Base-by-base conservation (phyloP, 495 filamentous ascomycete genomes). In the Penicillium antarcticum region DNA sequence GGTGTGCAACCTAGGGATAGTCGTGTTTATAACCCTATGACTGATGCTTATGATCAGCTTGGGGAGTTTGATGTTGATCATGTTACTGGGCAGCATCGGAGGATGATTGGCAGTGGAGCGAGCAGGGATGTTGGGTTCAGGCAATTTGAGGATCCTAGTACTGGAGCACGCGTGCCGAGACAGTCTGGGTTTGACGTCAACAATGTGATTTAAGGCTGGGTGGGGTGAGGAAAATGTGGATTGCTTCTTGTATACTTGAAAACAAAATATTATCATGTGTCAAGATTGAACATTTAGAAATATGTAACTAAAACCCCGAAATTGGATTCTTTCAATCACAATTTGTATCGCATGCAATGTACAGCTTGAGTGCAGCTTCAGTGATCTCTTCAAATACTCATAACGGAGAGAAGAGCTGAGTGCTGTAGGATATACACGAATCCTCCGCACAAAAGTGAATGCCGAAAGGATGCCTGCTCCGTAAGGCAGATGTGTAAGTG, bases 91-190 rank as follows among this genome's bases (percentile, higher is more conserved):
- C 46, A 50, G 32, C 52, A 57, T 40, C 43, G 26, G 26, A 48
- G 52, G 31, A 21, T 42, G 40, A 53, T 18, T 12, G 58, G 58
- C 5, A 32, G 58, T 0, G 17, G 40, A 11, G 26, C 47, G 3
- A 26, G 43, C 12, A 29, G 48, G 36, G 48, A 59, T 45, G 36
- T 55, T 18, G 52, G 56, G 44, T 42, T 51, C 18, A 44, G 49
- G 51, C 48, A 55, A 14, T 65, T 38, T 53, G 61, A 65, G 10
- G 29, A 65, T 57, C 58, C 61, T 16, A 55, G 23, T 44, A 59
- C 61, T 8, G 61, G 61, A 12, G 35, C 46, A 0, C 40, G 48
- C 18, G 10, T 65, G n/a, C 36, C 44, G 19, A 48, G 39, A 44
- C 37, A 57, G 37, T 44, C 48, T 17, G 58, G 62, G 40, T 42